Percentiles rank a stretch among this genome's conserved stretches.
phyloP scores from a whole-genome alignment of 257 asterid genomes.

The Gentiana dahurica region DNA sequence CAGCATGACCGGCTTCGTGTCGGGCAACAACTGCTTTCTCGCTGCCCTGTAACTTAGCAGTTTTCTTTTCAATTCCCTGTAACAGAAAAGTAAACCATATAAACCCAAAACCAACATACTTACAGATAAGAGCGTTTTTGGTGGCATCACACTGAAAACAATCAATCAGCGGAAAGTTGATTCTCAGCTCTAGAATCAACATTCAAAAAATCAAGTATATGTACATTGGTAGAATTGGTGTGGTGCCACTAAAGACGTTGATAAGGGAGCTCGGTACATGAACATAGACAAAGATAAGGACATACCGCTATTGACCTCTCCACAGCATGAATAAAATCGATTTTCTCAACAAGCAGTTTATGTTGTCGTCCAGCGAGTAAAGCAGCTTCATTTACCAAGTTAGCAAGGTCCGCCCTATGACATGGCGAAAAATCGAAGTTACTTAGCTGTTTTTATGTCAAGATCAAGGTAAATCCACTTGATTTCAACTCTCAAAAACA shows the following conservation, averaged over 20 bases:
- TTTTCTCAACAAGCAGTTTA: conserved; percentile 69
- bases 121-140: too few relatives aligned
- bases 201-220: too few relatives aligned
- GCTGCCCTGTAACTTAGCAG: conserved; percentile 77
- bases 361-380: conserved; percentile 84
- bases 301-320: conserved; percentile 94
- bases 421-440: conserved; percentile 15
- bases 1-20: conserved; percentile 99
- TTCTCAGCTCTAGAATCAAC: too few relatives aligned
- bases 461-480: background rate
- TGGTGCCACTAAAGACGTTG: background rate
- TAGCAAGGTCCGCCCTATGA: conserved; percentile 96
- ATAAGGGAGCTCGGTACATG: background rate
- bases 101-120: too few relatives aligned
- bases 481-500: background rate
- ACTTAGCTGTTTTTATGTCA: background rate
- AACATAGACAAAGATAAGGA: conserved; percentile 5
- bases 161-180: too few relatives aligned
- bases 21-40: conserved; percentile 99
- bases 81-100: conserved; percentile 3
- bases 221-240: too few relatives aligned
- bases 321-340: conserved; percentile 87
- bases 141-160: too few relatives aligned
- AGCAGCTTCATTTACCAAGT: conserved; percentile 98
- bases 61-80: conserved; percentile 98